Conservation (phyloP, 169 alveolate genomes). For the Ichthyophthirius multifiliis region DNA sequence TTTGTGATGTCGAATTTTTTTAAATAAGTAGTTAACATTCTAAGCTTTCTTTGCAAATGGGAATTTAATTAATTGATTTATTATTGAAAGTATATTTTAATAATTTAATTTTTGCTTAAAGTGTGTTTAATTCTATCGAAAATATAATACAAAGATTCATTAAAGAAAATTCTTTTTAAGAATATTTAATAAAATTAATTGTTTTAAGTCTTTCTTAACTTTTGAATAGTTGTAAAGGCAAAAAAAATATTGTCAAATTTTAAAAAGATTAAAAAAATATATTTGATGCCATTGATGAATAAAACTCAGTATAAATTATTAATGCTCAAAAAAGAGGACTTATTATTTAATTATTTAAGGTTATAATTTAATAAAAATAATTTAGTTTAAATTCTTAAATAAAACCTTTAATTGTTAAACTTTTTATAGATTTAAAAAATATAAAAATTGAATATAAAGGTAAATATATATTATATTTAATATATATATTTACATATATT, state of each 20-base stretch:
- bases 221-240: conserved; percentile 24
- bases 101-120: conserved; percentile 11
- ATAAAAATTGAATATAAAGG: conserved; percentile 14
- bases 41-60: conserved; percentile 57
- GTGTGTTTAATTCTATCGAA: conserved; percentile 5
- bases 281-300: not conserved
- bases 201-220: conserved; percentile 18
- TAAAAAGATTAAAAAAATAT: conserved; percentile 9
- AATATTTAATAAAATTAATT: conserved; percentile 22
- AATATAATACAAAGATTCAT: conserved; percentile 18
- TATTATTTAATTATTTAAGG: conserved; percentile 26
- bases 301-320: conserved; percentile 28
- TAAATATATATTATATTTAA: not conserved
- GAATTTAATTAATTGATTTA: conserved; percentile 58
- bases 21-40: conserved; percentile 55
- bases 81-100: conserved; percentile 55
- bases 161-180: conserved; percentile 18
- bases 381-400: conserved; percentile 27
- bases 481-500: not conserved
- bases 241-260: not conserved
- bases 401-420: conserved; percentile 34
- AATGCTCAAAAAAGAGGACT: conserved; percentile 34
- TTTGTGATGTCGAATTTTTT: conserved; percentile 45
- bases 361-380: conserved; percentile 12
- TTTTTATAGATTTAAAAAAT: conserved; percentile 22